Percentiles rank a stretch among this genome's conserved stretches.
Evolutionary conservation across 345 rosid species (phyloP).

Genomic region (Nephelium lappaceum): DNA sequence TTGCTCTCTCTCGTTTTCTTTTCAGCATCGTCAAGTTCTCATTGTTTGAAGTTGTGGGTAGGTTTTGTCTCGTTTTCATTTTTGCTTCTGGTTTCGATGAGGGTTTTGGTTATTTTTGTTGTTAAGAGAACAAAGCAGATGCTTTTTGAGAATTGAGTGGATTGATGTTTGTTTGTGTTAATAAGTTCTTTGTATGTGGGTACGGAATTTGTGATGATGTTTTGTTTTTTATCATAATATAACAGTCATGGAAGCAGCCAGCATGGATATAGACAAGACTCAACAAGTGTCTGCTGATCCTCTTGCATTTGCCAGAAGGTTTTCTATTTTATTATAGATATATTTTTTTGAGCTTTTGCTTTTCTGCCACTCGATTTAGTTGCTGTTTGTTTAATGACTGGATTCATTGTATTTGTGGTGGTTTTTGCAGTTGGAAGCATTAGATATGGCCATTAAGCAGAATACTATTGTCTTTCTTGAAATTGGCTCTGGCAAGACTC

Average conservation of each 20-base stretch:
- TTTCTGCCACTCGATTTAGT: background rate
- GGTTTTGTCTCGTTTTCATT: too few relatives aligned
- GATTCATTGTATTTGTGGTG: background rate
- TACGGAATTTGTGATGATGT: background rate
- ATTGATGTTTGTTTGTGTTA: background rate
- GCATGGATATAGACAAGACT: too few relatives aligned
- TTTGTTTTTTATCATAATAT: background rate
- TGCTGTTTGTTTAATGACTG: too few relatives aligned
- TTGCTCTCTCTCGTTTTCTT: too few relatives aligned
- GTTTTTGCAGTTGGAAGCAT: slow-evolving; percentile 64
- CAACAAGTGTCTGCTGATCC: slow-evolving; percentile 29
- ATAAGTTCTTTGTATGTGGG: background rate
- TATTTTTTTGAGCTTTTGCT: background rate
- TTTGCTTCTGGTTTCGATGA: background rate
- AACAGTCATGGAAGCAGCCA: slow-evolving; percentile 33
- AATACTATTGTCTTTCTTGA: slow-evolving; percentile 75
- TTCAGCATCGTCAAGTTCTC: background rate
- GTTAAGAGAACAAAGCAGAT: background rate
- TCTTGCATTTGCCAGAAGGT: slow-evolving; percentile 64
- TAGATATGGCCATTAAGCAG: slow-evolving; percentile 64
- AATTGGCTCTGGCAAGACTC: slow-evolving; percentile 94
- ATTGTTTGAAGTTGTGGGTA: background rate
- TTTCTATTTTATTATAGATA: background rate
- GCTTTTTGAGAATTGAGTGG: background rate
- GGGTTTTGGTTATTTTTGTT: background rate